A percentile compares a stretch with the other conserved stretches of the same genome.
Conservation (phyloP, 2,329 filamentous ascomycete genomes). For the Aspergillus phoenicis region DNA sequence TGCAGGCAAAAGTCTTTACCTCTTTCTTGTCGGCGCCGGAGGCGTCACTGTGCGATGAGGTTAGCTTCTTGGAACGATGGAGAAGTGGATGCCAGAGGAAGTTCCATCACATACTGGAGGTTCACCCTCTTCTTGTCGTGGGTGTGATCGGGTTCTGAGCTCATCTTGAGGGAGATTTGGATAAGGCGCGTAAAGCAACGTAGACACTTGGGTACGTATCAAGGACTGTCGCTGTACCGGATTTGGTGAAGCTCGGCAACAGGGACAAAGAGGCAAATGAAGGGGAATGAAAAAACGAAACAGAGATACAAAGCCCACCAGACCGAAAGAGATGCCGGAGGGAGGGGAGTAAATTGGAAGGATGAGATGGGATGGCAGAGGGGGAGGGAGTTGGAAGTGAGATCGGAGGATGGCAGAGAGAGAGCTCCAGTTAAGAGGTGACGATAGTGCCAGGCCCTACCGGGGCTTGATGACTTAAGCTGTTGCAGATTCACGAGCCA, state of each 20-base stretch:
- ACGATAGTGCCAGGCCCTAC: conserved; percentile 35
- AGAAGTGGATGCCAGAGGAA: conserved; percentile 7
- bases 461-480: conserved; percentile 36
- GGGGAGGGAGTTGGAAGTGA: conserved; percentile 26
- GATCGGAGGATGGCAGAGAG: conserved; percentile 31
- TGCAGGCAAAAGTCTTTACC: conserved; percentile 51
- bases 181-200: conserved; percentile 33
- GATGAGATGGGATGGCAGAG: conserved; percentile 14
- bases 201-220: conserved; percentile 22
- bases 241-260: conserved; percentile 22
- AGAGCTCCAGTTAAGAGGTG: conserved; percentile 42
- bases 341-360: conserved; percentile 14
- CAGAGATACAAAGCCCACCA: conserved; percentile 17
- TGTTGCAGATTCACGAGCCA: conserved; percentile 10
- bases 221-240: conserved; percentile 22
- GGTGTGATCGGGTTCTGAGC: conserved; percentile 63
- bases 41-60: conserved; percentile 66
- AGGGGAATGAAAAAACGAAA: conserved; percentile 11
- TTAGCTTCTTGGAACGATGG: conserved; percentile 43
- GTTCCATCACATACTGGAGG: conserved; percentile 64
- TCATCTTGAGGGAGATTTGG: conserved; percentile 60
- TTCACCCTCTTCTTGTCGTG: conserved; percentile 81
- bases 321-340: conserved; percentile 19
- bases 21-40: conserved; percentile 86
- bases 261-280: conserved; percentile 17